Percentiles rank a stretch among this genome's conserved stretches.
phyloP scores from a whole-genome alignment of 306 rosid genomes.

The Lathyrus sativus region DNA sequence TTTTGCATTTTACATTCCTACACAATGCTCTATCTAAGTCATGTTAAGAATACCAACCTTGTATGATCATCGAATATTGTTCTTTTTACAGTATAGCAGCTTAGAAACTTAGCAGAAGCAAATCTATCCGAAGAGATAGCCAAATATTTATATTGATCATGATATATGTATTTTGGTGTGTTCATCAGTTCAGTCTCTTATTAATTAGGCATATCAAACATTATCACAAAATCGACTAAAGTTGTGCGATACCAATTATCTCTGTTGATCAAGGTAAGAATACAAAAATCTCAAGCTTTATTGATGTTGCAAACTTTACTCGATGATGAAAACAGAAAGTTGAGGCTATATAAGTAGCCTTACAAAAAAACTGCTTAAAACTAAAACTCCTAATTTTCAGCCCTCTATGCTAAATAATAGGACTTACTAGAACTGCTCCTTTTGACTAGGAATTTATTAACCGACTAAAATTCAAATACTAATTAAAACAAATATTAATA shows the following conservation, averaged over 20 bases:
- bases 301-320: too few relatives aligned
- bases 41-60: conserved; percentile 3
- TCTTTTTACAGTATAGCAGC: neutral
- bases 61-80: neutral
- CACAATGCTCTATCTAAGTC: neutral
- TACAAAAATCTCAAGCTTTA: too few relatives aligned
- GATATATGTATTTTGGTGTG: neutral
- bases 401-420: too few relatives aligned
- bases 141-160: neutral
- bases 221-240: neutral
- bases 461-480: too few relatives aligned
- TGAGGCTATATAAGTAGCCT: too few relatives aligned
- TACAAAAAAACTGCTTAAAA: too few relatives aligned
- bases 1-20: neutral
- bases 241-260: neutral
- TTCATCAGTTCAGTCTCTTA: neutral
- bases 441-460: too few relatives aligned
- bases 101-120: neutral
- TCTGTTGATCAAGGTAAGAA: too few relatives aligned
- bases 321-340: too few relatives aligned
- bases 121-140: neutral
- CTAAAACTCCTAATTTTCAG: too few relatives aligned
- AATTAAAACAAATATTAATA: too few relatives aligned
- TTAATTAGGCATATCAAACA: neutral
- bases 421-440: too few relatives aligned